phyloP scores from a whole-genome alignment of 2,329 filamentous ascomycete genomes.

The Trichothecium sympodiale region DNA sequence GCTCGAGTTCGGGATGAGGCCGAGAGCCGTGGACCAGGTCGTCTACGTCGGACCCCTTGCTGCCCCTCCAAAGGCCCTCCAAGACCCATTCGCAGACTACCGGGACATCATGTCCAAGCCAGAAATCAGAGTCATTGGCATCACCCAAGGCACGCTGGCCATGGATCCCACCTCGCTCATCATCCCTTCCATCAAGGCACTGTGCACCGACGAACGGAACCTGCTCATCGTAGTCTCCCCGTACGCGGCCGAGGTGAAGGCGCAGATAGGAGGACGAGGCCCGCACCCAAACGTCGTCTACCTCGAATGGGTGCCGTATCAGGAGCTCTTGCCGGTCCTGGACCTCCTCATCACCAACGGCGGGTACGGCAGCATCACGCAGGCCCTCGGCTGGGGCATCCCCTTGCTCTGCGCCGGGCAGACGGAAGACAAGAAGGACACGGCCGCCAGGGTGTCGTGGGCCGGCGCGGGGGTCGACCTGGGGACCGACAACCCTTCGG shows the following conservation, averaged over 20 bases:
- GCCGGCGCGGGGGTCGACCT: constrained; percentile 22
- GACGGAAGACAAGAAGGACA: constrained; percentile 25
- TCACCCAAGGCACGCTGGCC: constrained; percentile 26
- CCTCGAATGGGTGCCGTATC: constrained; percentile 23
- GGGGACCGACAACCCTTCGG: constrained; percentile 20
- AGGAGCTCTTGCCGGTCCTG: constrained; percentile 20
- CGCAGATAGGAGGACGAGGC: constrained; percentile 6
- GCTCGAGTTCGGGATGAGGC: constrained; percentile 18
- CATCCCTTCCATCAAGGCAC: constrained; percentile 23
- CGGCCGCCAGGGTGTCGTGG: constrained; percentile 20
- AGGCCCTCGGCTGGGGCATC: constrained; percentile 21
- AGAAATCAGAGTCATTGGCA: constrained; percentile 16
- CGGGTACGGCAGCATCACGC: constrained; percentile 24
- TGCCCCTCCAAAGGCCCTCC: constrained; percentile 7
- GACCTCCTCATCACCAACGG: constrained; percentile 23
- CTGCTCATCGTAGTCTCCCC: constrained; percentile 22
- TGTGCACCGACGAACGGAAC: constrained; percentile 14
- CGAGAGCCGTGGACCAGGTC: constrained; percentile 10
- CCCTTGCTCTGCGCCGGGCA: constrained; percentile 24
- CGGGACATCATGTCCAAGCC: constrained; percentile 18
- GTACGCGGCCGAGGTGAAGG: constrained; percentile 14
- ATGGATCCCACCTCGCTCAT: constrained; percentile 24
- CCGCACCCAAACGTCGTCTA: constrained; percentile 16
- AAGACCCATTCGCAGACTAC: constrained; percentile 16
- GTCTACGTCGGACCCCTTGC: constrained; percentile 24